phyloP scores from a whole-genome alignment of 2,329 filamentous ascomycete species.

The Rhinocladiella mackenziei region DNA sequence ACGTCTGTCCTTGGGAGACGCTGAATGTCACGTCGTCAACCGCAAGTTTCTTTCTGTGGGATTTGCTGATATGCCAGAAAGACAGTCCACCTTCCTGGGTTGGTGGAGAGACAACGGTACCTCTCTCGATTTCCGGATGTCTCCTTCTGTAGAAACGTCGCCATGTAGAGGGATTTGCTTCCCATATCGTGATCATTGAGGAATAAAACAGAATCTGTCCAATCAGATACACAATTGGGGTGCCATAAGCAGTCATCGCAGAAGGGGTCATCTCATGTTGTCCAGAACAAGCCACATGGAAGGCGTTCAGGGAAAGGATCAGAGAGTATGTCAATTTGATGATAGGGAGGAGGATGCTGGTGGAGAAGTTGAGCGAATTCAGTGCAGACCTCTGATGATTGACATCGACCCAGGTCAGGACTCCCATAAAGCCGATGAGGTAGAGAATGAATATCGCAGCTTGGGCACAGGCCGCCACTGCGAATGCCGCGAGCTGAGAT shows the following conservation, averaged over 20 bases:
- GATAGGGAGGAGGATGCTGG: constrained; percentile 70
- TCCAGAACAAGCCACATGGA: constrained; percentile 68
- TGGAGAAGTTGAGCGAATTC: constrained; percentile 73
- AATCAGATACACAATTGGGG: no score
- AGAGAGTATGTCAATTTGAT: constrained; percentile 70
- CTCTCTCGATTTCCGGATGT: constrained; percentile 61
- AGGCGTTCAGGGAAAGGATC: constrained; percentile 75
- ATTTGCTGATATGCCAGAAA: constrained; percentile 76
- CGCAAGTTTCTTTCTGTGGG: constrained; percentile 69
- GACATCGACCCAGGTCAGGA: constrained; percentile 63
- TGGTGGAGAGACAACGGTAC: constrained; percentile 61
- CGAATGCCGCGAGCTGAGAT: constrained; percentile 79
- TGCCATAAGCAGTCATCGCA: no score
- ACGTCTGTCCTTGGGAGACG: constrained; percentile 76
- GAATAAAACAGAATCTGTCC: no score
- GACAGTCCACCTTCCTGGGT: constrained; percentile 64
- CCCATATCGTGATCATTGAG: no score
- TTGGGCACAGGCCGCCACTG: constrained; percentile 73
- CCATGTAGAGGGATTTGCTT: no score
- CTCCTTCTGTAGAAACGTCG: no score
- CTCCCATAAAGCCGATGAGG: constrained; percentile 65
- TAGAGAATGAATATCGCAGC: constrained; percentile 68
- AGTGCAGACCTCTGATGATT: no score
- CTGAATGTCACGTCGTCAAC: constrained; percentile 88
- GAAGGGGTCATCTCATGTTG: no score